These are phyloP conservation scores for Leucoagaricus sp. DNA, from an alignment of 1,284 basidiomycete species.

Conservation along the genomic window DNA sequence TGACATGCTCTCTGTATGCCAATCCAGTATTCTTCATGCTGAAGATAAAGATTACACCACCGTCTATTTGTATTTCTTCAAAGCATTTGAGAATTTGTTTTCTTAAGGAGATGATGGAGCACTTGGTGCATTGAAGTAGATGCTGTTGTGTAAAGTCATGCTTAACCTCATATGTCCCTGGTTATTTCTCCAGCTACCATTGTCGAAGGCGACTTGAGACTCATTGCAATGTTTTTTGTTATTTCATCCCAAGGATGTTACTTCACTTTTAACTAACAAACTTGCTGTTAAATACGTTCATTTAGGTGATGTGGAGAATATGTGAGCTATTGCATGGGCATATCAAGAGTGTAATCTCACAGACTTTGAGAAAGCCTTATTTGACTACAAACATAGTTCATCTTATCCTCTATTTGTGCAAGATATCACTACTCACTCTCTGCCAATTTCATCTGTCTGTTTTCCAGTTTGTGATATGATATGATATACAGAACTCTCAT, in stretches of 20 bases:
- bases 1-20: conserved; percentile 28
- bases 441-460: neutral
- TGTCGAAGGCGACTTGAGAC: neutral
- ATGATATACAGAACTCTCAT: conserved; percentile 79
- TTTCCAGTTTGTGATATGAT: too few species aligned
- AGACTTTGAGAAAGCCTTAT: conserved; percentile 86
- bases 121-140: conserved; percentile 92
- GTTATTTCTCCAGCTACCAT: neutral
- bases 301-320: conserved; percentile 86
- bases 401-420: too few species aligned
- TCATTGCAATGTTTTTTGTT: neutral
- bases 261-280: conserved; percentile 84
- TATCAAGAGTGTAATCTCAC: conserved; percentile 89
- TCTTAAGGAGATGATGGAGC: conserved; percentile 74
- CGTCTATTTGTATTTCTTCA: conserved; percentile 97
- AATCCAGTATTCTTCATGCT: conserved; percentile 88
- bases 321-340: conserved; percentile 94
- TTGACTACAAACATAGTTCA: conserved; percentile 86
- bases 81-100: conserved; percentile 86
- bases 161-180: conserved; percentile 74
- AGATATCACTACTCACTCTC: neutral
- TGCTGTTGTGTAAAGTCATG: conserved; percentile 99
- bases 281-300: conserved; percentile 85
- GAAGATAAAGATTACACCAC: conserved; percentile 99
- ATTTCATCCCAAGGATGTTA: conserved; percentile 88